Base-by-base conservation (phyloP, 2,329 filamentous ascomycete species). In the Thelonectria blattea region DNA sequence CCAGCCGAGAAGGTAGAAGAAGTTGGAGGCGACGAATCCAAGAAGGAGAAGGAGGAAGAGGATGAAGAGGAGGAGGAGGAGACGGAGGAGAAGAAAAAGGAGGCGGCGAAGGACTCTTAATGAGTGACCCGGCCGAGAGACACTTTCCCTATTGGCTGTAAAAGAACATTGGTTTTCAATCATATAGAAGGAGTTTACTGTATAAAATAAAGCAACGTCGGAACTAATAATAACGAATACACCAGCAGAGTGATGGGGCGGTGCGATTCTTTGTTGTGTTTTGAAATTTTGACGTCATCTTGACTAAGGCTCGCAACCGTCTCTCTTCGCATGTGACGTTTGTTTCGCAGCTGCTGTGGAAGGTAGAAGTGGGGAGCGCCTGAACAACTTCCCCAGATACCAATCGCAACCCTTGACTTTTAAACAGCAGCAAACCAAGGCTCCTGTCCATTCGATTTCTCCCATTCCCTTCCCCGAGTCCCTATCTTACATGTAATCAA, bases 1-100 rank as follows among this genome's bases (percentile, higher is more conserved):
- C 8, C 46, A 3, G 17, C 2, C 11, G 27, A 54, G 8, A 14
- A 43, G 34, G 20, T 12, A 27, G 42, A 51, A 18, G 41, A 47
- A 4, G 41, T 61, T 54, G 58, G 51, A n/a, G 49, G 53, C 18
- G 42, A 8, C 18, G 32, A 49, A 9, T 27, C 56, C 18, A 41
- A 37, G 12, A 1, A 58, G 24, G 49, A 46, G n/a, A 24, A 32
- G 43, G 18, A 24, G 42, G 30, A 43, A 46, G 46, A 48, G 32
- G 4, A 50, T 47, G 43, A 41, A 37, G 47, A 52, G 41, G 27
- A 34, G 22, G 42, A 8, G n/a, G 34, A 49, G 7, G 32, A 58
- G 22, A 27, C 43, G 11, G 1, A 58, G 7, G 32, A 58, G 18
- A 30, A 45, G 12, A 1, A 58, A 24, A 45, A 46, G n/a, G 34